Percentiles rank a stretch among this genome's conserved stretches.
phyloP scores from a whole-genome alignment of 1,139 yeast species.

The Pichia sp. region DNA sequence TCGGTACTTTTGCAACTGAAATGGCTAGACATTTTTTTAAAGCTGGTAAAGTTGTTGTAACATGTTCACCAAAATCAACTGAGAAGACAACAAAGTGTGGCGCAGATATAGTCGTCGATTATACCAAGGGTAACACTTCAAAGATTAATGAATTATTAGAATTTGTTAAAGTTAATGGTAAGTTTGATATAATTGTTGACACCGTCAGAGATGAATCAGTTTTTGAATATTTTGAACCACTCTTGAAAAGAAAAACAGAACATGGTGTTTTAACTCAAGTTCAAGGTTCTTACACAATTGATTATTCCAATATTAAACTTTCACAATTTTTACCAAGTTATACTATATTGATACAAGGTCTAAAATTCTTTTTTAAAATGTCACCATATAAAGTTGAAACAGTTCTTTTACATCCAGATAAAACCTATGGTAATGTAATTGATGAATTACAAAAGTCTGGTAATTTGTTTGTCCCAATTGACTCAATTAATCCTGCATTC shows the following conservation, averaged over 20 bases:
- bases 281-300: conserved; percentile 29
- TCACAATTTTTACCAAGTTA: conserved; percentile 13
- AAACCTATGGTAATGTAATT: conserved; percentile 16
- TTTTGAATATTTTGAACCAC: conserved; percentile 9
- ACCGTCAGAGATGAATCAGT: conserved; percentile 19
- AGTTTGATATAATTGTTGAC: conserved; percentile 36
- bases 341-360: conserved; percentile 9
- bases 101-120: conserved; percentile 21
- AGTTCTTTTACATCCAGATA: conserved; percentile 4
- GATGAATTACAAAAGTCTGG: conserved; percentile 37
- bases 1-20: conserved; percentile 58
- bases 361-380: conserved; percentile 18
- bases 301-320: conserved; percentile 15
- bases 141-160: conserved; percentile 31
- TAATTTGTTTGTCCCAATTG: conserved; percentile 42
- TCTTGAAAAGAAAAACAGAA: conserved; percentile 20
- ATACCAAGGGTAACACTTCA: conserved; percentile 25
- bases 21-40: conserved; percentile 44
- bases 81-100: conserved; percentile 16
- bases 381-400: conserved; percentile 18
- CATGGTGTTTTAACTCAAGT: conserved; percentile 31
- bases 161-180: conserved; percentile 31
- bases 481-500: conserved; percentile 44
- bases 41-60: conserved; percentile 36
- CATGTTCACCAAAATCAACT: conserved; percentile 34